These are phyloP conservation scores for Bombardia bombarda DNA, from an alignment of 495 filamentous ascomycete genomes.

Conservation along the genomic window DNA sequence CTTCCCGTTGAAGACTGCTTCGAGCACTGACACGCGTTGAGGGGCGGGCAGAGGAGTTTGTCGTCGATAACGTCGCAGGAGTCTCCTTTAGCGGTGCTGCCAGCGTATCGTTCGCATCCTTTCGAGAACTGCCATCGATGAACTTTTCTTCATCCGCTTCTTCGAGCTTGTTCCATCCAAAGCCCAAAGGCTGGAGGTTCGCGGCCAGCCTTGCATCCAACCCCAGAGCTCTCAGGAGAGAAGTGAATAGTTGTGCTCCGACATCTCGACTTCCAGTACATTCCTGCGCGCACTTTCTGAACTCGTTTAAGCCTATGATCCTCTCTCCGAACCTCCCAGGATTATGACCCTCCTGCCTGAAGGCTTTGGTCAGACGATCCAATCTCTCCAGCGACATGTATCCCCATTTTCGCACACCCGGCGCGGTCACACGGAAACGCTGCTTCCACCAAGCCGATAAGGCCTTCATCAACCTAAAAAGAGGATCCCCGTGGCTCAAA, in stretches of 20 bases:
- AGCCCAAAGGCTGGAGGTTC: conserved; percentile 80
- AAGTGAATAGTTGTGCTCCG: conserved; percentile 85
- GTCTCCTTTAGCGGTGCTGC: conserved; percentile 13
- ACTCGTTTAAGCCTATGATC: conserved; percentile 54
- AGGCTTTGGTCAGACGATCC: conserved; percentile 57
- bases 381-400: conserved; percentile 67
- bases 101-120: conserved; percentile 13
- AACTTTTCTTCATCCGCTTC: conserved; percentile 50
- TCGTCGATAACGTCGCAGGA: neutral
- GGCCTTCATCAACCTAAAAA: conserved; percentile 68
- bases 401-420: conserved; percentile 79
- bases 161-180: conserved; percentile 85
- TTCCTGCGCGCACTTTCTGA: conserved; percentile 57
- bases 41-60: conserved; percentile 13
- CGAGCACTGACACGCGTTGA: conserved; percentile 41
- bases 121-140: no score
- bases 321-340: conserved; percentile 64
- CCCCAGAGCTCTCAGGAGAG: conserved; percentile 72
- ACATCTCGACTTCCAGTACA: conserved; percentile 82
- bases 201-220: conserved; percentile 75
- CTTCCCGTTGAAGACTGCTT: conserved; percentile 17
- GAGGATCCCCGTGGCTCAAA: conserved; percentile 71
- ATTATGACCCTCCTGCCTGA: conserved; percentile 54
- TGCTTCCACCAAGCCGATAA: conserved; percentile 82
- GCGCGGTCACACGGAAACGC: conserved; percentile 67